Conservation (phyloP, 192 early-diverging fungal genomes). For the Mortierella claussenii region DNA sequence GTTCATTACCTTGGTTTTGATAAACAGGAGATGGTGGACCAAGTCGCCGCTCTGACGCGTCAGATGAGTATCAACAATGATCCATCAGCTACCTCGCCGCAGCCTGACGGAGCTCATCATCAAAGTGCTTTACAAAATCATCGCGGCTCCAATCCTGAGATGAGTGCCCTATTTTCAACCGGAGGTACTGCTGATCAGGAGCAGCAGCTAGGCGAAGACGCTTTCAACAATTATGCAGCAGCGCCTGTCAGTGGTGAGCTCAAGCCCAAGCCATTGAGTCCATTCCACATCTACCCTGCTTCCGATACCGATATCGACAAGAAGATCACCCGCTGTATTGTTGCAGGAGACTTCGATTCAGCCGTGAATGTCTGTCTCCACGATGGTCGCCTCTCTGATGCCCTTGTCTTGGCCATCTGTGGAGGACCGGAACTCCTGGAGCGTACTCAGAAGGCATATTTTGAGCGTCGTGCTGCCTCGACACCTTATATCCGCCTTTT, state of each 20-base stretch:
- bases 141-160: constrained; percentile 16
- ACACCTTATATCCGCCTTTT: constrained; percentile 87
- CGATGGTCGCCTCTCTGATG: constrained; percentile 85
- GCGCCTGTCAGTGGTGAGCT: constrained; percentile 23
- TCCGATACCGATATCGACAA: constrained; percentile 79
- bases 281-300: constrained; percentile 64
- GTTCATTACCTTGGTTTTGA: constrained; percentile 92
- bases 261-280: constrained; percentile 31
- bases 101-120: not conserved
- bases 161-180: constrained; percentile 27
- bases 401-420: constrained; percentile 87
- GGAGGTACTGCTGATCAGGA: constrained; percentile 2
- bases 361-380: constrained; percentile 90
- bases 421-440: constrained; percentile 81
- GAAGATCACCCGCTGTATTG: constrained; percentile 84
- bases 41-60: constrained; percentile 63
- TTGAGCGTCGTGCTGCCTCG: constrained; percentile 73
- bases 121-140: constrained; percentile 12
- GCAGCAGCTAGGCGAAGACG: constrained; percentile 21
- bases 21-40: constrained; percentile 69
- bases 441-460: constrained; percentile 85
- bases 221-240: constrained; percentile 22
- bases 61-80: constrained; percentile 44
- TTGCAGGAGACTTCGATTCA: constrained; percentile 93
- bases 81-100: constrained; percentile 10